Evolutionary conservation across 2,329 filamentous ascomycete genomes (phyloP).

Genomic region (Fusarium buharicum): DNA sequence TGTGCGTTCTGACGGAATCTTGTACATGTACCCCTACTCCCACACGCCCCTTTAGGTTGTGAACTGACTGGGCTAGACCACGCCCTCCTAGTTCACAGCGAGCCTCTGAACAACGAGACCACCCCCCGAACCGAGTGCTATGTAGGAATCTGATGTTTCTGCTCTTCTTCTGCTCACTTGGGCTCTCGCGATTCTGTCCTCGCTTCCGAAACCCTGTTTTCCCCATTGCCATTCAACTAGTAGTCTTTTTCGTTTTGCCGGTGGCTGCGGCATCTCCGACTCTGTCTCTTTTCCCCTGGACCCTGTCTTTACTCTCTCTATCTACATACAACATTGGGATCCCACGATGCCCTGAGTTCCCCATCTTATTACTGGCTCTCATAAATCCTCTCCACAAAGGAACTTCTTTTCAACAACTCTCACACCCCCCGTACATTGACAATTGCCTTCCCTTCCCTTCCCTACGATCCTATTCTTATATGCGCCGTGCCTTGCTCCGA

Average conservation of each 20-base stretch:
- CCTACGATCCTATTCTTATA: conserved; percentile 27
- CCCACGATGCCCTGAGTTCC: conserved; percentile 36
- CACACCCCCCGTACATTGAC: conserved; percentile 23
- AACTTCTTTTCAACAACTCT: conserved; percentile 12
- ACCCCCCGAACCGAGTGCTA: conserved; percentile 35
- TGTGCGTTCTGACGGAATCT: conserved; percentile 27
- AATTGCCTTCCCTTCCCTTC: conserved; percentile 17
- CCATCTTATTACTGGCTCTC: conserved; percentile 29
- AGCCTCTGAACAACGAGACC: conserved; percentile 27
- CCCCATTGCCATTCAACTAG: conserved; percentile 29
- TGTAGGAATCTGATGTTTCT: conserved; percentile 43
- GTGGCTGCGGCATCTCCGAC: conserved; percentile 40
- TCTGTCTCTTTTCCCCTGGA: conserved; percentile 34
- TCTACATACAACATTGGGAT: conserved; percentile 32
- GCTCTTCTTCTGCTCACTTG: conserved; percentile 37
- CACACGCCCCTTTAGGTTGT: conserved; percentile 18
- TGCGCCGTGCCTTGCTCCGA: conserved; percentile 18
- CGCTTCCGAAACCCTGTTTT: conserved; percentile 40
- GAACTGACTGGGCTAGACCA: conserved; percentile 33
- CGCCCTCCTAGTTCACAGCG: conserved; percentile 26
- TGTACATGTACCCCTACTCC: conserved; percentile 31
- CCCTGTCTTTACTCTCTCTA: conserved; percentile 30
- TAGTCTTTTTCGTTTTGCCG: conserved; percentile 34
- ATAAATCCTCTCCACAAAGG: conserved; percentile 26
- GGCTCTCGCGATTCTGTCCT: conserved; percentile 36